These are phyloP conservation scores for Apiospora pterosperma DNA, from an alignment of 2,329 filamentous ascomycete species.

Conservation along the genomic window DNA sequence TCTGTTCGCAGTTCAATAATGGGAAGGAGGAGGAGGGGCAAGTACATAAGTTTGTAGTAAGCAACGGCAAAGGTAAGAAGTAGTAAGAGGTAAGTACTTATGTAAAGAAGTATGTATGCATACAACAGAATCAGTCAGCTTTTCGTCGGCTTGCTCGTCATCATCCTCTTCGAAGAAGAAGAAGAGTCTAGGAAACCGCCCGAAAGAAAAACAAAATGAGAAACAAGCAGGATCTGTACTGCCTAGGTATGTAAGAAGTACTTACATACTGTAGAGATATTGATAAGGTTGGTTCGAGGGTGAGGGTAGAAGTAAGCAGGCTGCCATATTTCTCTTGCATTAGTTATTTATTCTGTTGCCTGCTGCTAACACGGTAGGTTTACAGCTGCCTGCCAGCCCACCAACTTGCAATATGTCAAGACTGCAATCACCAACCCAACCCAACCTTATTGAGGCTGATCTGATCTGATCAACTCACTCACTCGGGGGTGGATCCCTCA, in stretches of 20 bases:
- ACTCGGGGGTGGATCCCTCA: background rate
- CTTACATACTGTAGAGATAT: too few relatives aligned
- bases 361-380: background rate
- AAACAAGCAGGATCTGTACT: background rate
- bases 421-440: background rate
- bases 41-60: too few relatives aligned
- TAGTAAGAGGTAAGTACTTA: too few relatives aligned
- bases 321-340: slow-evolving; percentile 5
- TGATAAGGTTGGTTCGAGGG: too few relatives aligned
- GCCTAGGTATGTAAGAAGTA: too few relatives aligned
- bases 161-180: background rate
- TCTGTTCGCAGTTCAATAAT: background rate
- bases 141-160: background rate
- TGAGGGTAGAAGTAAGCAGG: background rate
- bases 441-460: background rate
- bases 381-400: background rate
- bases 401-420: background rate
- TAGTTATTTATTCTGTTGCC: slow-evolving; percentile 4
- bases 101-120: background rate
- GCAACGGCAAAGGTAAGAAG: background rate
- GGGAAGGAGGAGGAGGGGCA: background rate
- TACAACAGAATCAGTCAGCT: background rate
- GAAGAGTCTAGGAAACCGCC: background rate
- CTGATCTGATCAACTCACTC: background rate
- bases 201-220: too few relatives aligned